Evolutionary conservation across 192 early-diverging fungal species (phyloP).

Genomic region (Rhizophagus prolifer): DNA sequence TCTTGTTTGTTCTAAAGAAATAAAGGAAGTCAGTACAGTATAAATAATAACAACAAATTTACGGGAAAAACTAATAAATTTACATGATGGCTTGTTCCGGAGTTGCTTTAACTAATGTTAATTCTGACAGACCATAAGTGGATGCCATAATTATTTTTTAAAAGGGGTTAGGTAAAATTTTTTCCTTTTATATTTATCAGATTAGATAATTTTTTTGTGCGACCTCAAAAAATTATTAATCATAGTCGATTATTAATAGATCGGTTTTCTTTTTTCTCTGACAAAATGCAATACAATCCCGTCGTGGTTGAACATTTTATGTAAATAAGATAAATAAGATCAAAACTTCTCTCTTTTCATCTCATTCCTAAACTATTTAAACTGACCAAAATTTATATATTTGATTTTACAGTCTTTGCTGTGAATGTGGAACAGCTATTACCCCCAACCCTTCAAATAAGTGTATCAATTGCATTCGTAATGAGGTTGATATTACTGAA

Average conservation of each 20-base stretch:
- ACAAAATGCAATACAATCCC: constrained; percentile 53
- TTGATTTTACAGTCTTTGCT: constrained; percentile 64
- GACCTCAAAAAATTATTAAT: no score
- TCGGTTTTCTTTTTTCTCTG: background rate
- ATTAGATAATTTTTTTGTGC: no score
- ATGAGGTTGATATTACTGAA: constrained; percentile 97
- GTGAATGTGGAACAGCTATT: constrained; percentile 90
- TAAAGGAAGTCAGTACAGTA: background rate
- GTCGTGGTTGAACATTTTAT: constrained; percentile 54
- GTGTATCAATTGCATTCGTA: constrained; percentile 98
- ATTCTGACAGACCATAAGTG: background rate
- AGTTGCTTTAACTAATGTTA: constrained; percentile 16
- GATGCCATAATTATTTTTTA: background rate
- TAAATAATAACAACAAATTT: background rate
- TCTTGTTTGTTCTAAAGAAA: constrained; percentile 6
- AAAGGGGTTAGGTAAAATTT: no score
- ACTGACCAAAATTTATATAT: background rate
- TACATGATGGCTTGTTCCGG: constrained; percentile 8
- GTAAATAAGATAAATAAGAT: constrained; percentile 43
- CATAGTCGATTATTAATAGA: no score
- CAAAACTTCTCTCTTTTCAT: background rate
- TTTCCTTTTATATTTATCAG: no score
- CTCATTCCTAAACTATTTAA: background rate
- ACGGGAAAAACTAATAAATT: background rate
- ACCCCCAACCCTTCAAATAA: constrained; percentile 97